Base-by-base conservation (phyloP, 768 basidiomycete species). In the Symmetrospora coprosmae region DNA sequence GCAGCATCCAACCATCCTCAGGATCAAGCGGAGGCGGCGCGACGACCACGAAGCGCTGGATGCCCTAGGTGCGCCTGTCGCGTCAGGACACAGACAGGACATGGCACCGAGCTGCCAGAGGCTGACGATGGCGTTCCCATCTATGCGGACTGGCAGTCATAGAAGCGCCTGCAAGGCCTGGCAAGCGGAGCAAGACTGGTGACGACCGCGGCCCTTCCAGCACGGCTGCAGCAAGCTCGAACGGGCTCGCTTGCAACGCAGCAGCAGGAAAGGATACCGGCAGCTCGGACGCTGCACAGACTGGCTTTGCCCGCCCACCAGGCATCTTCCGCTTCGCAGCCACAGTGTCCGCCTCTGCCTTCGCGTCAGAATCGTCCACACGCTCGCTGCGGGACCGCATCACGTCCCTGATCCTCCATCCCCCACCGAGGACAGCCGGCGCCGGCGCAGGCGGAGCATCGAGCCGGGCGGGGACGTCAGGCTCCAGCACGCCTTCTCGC, bases 271-370 rank as follows among this genome's bases (percentile, higher is more conserved):
- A n/a, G n/a, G n/a, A n/a, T n/a, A n/a, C n/a, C n/a, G n/a, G n/a
- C n/a, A n/a, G n/a, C n/a, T n/a, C n/a, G n/a, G n/a, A n/a, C n/a
- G n/a, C n/a, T n/a, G n/a, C n/a, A n/a, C n/a, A n/a, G n/a, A n/a
- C n/a, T n/a, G n/a, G n/a, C n/a, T n/a, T n/a, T n/a, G n/a, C n/a
- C n/a, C n/a, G 30, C 23, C 9, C 4, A 16, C 19, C 39, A 62
- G 63, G 61, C 11, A 65, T 68, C 56, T 68, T 68, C 37, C 33
- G 65, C 16, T 66, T 68, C 39, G 65, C 64, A 7, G 65, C 64
- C 31, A 66, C 67, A 0, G 67, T 68, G 8, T 47, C 65, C 0
- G 30, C 59, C 25, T 63, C 39, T 46, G 28, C 56, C 23, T 37
- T 61, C 38, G 40, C 38, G 6, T 33, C 45, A 9, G 38, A 55